A percentile compares a stretch with the other conserved stretches of the same genome.
These are phyloP conservation scores for Tothia fuscella DNA, from an alignment of 2,329 filamentous ascomycete genomes.

Conservation along the genomic window DNA sequence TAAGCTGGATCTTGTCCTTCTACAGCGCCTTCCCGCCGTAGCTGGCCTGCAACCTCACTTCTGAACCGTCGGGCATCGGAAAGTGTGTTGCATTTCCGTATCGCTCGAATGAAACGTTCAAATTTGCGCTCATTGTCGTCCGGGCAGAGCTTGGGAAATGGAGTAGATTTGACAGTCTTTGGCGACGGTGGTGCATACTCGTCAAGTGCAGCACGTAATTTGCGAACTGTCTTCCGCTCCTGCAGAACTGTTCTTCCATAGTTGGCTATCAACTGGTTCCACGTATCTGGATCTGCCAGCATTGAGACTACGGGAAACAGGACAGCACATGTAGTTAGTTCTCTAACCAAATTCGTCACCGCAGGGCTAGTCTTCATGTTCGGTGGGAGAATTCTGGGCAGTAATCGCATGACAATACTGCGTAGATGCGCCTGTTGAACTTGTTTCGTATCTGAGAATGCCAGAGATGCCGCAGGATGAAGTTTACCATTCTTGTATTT, in stretches of 20 bases:
- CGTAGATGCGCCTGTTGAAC: slow-evolving; percentile 84
- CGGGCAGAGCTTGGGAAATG: slow-evolving; percentile 68
- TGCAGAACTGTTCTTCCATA: slow-evolving; percentile 72
- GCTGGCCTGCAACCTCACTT: slow-evolving; percentile 81
- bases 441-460: slow-evolving; percentile 71
- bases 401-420: slow-evolving; percentile 55
- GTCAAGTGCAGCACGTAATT: slow-evolving; percentile 81
- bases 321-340: slow-evolving; percentile 89
- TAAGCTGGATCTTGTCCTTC: slow-evolving; percentile 78
- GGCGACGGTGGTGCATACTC: slow-evolving; percentile 81
- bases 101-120: slow-evolving; percentile 83
- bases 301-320: slow-evolving; percentile 69
- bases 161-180: slow-evolving; percentile 48
- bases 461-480: slow-evolving; percentile 72
- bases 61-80: slow-evolving; percentile 88
- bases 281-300: slow-evolving; percentile 84
- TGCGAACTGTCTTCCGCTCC: slow-evolving; percentile 88
- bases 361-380: slow-evolving; percentile 66
- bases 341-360: slow-evolving; percentile 69
- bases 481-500: slow-evolving; percentile 84
- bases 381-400: slow-evolving; percentile 64
- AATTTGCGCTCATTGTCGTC: slow-evolving; percentile 86
- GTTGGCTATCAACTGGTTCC: slow-evolving; percentile 93
- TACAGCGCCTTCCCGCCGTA: slow-evolving; percentile 70
- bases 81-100: slow-evolving; percentile 77